Conservation (phyloP, 2,329 filamentous ascomycete species). For the Lachnellula arida region DNA sequence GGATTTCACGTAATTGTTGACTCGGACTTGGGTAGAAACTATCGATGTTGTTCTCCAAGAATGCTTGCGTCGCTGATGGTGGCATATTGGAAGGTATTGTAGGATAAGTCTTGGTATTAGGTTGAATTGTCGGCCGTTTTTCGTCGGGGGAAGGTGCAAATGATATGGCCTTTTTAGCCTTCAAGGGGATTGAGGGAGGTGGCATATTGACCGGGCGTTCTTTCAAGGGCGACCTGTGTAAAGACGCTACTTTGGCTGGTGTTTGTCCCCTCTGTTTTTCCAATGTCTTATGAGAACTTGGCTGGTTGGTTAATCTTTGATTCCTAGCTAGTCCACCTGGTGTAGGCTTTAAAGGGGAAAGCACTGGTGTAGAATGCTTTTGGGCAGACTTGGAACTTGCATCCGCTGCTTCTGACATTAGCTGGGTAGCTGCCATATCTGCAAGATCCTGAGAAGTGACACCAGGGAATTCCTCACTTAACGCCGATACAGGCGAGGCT, state of each 20-base stretch:
- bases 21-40: slow-evolving; percentile 53
- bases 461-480: slow-evolving; percentile 6
- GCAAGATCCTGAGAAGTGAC: slow-evolving; percentile 8
- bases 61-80: slow-evolving; percentile 47
- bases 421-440: slow-evolving; percentile 16
- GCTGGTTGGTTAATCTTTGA: not conserved
- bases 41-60: slow-evolving; percentile 45
- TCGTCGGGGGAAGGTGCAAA: not conserved
- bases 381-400: slow-evolving; percentile 33
- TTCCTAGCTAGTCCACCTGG: not conserved
- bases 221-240: slow-evolving; percentile 2
- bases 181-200: slow-evolving; percentile 14
- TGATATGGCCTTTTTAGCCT: slow-evolving; percentile 5
- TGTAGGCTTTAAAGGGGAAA: not conserved
- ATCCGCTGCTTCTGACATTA: slow-evolving; percentile 30
- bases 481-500: slow-evolving; percentile 2
- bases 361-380: not conserved
- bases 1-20: slow-evolving; percentile 50
- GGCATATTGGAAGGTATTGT: slow-evolving; percentile 7
- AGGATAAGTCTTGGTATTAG: not conserved
- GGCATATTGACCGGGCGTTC: slow-evolving; percentile 20
- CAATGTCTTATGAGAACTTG: not conserved
- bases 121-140: not conserved
- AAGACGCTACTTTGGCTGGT: not conserved
- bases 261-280: not conserved